A percentile compares a stretch with the other conserved stretches of the same genome.
phyloP scores from a whole-genome alignment of 805 yeast genomes.

The Candida verbasci region DNA sequence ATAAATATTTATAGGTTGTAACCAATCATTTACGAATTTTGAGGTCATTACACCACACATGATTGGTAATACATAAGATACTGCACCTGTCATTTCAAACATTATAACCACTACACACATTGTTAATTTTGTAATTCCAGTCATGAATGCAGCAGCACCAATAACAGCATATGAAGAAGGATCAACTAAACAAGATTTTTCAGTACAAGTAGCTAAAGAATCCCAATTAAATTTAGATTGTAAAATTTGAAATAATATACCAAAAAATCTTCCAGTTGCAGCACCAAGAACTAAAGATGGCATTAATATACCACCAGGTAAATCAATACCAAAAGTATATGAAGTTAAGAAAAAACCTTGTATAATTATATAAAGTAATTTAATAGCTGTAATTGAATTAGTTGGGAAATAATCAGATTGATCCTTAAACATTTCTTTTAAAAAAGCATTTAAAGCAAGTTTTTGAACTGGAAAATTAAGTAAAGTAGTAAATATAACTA shows the following conservation, averaged over 20 bases:
- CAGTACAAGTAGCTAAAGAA: constrained; percentile 36
- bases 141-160: constrained; percentile 79
- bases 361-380: constrained; percentile 34
- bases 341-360: constrained; percentile 60
- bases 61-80: constrained; percentile 77
- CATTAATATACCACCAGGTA: constrained; percentile 67
- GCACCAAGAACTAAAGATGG: constrained; percentile 65
- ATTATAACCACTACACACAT: constrained; percentile 76
- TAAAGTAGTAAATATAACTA: constrained; percentile 50
- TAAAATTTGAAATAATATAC: constrained; percentile 45
- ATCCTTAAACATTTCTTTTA: constrained; percentile 66
- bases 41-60: constrained; percentile 80
- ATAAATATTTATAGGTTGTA: constrained; percentile 58
- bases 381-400: constrained; percentile 17
- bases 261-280: constrained; percentile 51
- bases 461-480: constrained; percentile 57
- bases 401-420: constrained; percentile 34
- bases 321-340: constrained; percentile 61
- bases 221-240: constrained; percentile 38
- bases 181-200: constrained; percentile 55
- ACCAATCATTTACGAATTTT: constrained; percentile 64
- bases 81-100: constrained; percentile 83
- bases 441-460: constrained; percentile 50
- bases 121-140: constrained; percentile 78
- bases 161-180: constrained; percentile 88